phyloP scores from a whole-genome alignment of 768 basidiomycete genomes.

The Tulasnella sp. region DNA sequence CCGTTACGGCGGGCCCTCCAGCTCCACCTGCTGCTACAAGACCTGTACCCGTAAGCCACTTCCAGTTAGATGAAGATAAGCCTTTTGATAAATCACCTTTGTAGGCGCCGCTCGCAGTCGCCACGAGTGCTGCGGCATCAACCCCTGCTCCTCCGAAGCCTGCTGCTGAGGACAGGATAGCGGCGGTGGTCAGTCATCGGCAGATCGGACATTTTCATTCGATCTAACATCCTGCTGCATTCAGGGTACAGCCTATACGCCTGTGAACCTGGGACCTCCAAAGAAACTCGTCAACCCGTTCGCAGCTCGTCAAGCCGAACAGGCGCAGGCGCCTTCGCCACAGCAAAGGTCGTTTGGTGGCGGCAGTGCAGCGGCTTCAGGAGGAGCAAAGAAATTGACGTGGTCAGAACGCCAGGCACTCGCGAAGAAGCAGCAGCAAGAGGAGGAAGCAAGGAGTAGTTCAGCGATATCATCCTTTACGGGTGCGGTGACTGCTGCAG shows the following conservation, averaged over 20 bases:
- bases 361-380: conserved; percentile 12
- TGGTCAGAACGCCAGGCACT: conserved; percentile 90
- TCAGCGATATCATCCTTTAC: conserved; percentile 31
- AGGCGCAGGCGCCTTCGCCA: conserved; percentile 24
- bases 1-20: conserved; percentile 28
- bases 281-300: conserved; percentile 84
- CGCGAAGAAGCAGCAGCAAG: conserved; percentile 78
- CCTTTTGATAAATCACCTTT: background rate
- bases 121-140: conserved; percentile 32
- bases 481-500: conserved; percentile 36
- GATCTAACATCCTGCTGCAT: background rate
- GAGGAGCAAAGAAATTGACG: conserved; percentile 65
- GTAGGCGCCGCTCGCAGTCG: conserved; percentile 24
- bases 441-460: conserved; percentile 58
- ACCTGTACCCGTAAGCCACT: conserved; percentile 17
- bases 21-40: conserved; percentile 12
- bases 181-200: conserved; percentile 42
- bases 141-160: conserved; percentile 44
- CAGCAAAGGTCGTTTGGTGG: conserved; percentile 11
- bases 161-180: conserved; percentile 69
- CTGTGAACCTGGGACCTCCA: conserved; percentile 72
- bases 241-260: conserved; percentile 73
- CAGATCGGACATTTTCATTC: background rate
- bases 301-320: conserved; percentile 38
- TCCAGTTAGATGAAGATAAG: background rate